Evolutionary conservation across 768 basidiomycete species (phyloP).

Genomic region (Mycena galopus): DNA sequence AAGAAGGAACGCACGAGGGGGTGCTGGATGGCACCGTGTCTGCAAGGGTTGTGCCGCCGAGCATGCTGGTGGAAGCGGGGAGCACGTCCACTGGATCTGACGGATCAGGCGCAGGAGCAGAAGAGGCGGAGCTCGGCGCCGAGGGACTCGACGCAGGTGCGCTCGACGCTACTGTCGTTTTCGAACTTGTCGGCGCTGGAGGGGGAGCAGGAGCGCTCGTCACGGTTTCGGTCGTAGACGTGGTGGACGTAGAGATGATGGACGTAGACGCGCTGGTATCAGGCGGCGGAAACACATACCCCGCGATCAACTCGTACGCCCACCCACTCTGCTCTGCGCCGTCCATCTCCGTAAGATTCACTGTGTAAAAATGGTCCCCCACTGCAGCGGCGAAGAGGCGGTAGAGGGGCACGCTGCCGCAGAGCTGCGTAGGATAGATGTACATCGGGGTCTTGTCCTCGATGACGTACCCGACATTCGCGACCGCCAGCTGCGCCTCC

Average conservation of each 20-base stretch:
- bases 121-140: not conserved
- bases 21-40: not conserved
- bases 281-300: conserved; percentile 17
- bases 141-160: not conserved
- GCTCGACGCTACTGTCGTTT: not conserved
- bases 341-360: conserved; percentile 7
- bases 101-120: not conserved
- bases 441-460: not conserved
- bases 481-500: not conserved
- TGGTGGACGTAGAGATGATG: too few relatives aligned
- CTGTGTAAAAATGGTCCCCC: conserved; percentile 19
- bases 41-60: not conserved
- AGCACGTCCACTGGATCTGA: not conserved
- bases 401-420: not conserved
- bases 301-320: conserved; percentile 20
- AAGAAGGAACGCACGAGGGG: not conserved
- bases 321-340: conserved; percentile 1
- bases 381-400: not conserved
- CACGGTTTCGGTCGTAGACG: too few relatives aligned
- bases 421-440: conserved; percentile 3
- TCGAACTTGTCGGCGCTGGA: not conserved
- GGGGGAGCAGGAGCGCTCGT: too few relatives aligned
- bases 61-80: not conserved
- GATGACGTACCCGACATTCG: not conserved
- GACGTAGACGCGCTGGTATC: not conserved